Conservation (phyloP, 495 filamentous ascomycete species). For the Aspergillus campestris region DNA sequence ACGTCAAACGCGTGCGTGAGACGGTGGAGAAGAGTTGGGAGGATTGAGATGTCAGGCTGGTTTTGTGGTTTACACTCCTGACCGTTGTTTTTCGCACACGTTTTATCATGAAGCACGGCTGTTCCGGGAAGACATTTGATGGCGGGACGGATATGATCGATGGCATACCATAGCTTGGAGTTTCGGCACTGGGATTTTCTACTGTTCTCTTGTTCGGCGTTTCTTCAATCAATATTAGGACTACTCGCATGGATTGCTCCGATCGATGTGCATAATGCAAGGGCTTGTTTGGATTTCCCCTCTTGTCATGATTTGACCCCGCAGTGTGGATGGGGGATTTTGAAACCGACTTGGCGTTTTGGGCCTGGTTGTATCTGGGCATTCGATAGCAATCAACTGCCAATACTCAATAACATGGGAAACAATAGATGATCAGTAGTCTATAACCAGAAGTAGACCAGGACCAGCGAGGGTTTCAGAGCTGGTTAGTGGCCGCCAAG, state of each 20-base stretch:
- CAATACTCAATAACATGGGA: too few relatives aligned
- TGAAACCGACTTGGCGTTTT: neutral
- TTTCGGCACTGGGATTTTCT: too few relatives aligned
- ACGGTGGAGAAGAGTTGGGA: slow-evolving; percentile 99
- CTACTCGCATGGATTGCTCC: too few relatives aligned
- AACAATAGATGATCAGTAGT: too few relatives aligned
- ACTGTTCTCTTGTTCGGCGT: too few relatives aligned
- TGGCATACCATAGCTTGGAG: too few relatives aligned
- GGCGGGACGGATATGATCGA: too few relatives aligned
- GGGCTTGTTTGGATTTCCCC: neutral
- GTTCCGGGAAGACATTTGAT: neutral
- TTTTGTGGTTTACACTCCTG: slow-evolving; percentile 1
- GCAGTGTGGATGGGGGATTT: too few relatives aligned
- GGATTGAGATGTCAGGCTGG: slow-evolving; percentile 42
- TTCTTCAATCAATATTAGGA: too few relatives aligned
- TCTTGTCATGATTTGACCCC: too few relatives aligned
- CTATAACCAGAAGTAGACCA: neutral
- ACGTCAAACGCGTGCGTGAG: slow-evolving; percentile 88
- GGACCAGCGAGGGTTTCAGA: slow-evolving; percentile 2
- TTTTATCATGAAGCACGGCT: neutral
- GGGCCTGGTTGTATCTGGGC: neutral
- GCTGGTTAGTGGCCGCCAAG: slow-evolving; percentile 9
- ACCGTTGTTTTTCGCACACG: neutral
- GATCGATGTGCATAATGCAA: slow-evolving; percentile 5
- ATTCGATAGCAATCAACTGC: slow-evolving; percentile 2